These are phyloP conservation scores for Davidsoniella eucalypti DNA, from an alignment of 2,329 filamentous ascomycete species.

Conservation along the genomic window DNA sequence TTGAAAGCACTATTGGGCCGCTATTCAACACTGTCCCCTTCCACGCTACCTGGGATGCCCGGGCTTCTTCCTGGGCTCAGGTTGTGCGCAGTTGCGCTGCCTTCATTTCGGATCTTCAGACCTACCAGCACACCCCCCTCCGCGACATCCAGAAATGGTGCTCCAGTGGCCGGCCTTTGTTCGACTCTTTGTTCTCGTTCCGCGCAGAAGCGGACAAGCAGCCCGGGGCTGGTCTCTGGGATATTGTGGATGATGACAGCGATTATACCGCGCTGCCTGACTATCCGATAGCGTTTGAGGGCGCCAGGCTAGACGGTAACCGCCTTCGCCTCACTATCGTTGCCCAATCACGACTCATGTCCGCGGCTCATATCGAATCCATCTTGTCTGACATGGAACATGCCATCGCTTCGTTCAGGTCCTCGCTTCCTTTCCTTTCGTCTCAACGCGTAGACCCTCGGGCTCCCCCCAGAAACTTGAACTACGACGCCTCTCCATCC, in stretches of 20 bases:
- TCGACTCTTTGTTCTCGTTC: slow-evolving; percentile 73
- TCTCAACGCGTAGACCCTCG: too few relatives aligned
- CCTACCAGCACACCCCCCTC: slow-evolving; percentile 65
- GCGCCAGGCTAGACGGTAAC: slow-evolving; percentile 16
- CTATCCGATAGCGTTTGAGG: slow-evolving; percentile 66
- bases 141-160: slow-evolving; percentile 71
- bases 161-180: slow-evolving; percentile 42
- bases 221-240: slow-evolving; percentile 33
- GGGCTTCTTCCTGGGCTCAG: slow-evolving; percentile 33
- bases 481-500: too few relatives aligned
- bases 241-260: slow-evolving; percentile 18
- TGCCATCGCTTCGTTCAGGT: too few relatives aligned
- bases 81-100: slow-evolving; percentile 50
- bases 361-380: too few relatives aligned
- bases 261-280: slow-evolving; percentile 38
- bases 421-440: too few relatives aligned
- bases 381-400: too few relatives aligned
- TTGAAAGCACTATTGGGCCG: slow-evolving; percentile 58
- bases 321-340: too few relatives aligned
- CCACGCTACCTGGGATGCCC: slow-evolving; percentile 26
- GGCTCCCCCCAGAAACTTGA: too few relatives aligned
- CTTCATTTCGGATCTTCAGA: slow-evolving; percentile 49
- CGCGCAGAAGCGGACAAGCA: slow-evolving; percentile 32
- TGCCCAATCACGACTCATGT: too few relatives aligned
- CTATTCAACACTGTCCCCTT: slow-evolving; percentile 84